Evolutionary conservation across 2,329 filamentous ascomycete species (phyloP).

Genomic region (Rhynchosporium graminicola): DNA sequence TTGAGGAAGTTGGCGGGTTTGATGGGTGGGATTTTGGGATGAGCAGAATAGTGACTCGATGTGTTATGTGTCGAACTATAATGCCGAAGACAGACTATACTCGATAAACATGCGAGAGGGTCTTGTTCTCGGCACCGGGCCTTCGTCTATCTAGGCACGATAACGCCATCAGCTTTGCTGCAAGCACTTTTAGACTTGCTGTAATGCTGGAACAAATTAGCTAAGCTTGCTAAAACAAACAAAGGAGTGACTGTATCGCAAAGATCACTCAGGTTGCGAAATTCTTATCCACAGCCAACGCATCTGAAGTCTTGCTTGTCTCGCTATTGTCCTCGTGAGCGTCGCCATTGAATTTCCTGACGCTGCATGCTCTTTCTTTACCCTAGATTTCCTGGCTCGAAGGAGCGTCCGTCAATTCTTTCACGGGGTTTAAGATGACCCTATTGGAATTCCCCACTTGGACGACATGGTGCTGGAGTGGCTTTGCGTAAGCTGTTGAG

Average conservation of each 20-base stretch:
- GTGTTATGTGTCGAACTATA: no score
- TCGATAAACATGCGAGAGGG: no score
- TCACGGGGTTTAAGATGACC: not conserved
- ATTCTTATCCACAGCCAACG: slow-evolving; percentile 10
- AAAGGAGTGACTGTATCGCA: not conserved
- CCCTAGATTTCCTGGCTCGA: not conserved
- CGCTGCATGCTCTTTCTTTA: not conserved
- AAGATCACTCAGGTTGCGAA: not conserved
- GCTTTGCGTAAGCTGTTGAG: not conserved
- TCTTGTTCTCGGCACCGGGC: no score
- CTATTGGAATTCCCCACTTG: not conserved
- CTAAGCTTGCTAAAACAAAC: not conserved
- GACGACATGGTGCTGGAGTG: not conserved
- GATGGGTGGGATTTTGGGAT: slow-evolving; percentile 16
- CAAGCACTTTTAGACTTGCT: not conserved
- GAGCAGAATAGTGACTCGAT: not conserved
- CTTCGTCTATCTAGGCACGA: no score
- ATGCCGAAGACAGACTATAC: no score
- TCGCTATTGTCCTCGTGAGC: not conserved
- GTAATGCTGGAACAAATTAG: not conserved
- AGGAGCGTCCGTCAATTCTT: slow-evolving; percentile 15
- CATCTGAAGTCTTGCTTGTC: slow-evolving; percentile 13
- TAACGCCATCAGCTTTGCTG: not conserved
- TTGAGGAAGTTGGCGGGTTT: slow-evolving; percentile 22
- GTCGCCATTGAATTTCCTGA: not conserved